These are phyloP conservation scores for Irpex sp. DNA, from an alignment of 1,284 basidiomycete species.

Conservation along the genomic window DNA sequence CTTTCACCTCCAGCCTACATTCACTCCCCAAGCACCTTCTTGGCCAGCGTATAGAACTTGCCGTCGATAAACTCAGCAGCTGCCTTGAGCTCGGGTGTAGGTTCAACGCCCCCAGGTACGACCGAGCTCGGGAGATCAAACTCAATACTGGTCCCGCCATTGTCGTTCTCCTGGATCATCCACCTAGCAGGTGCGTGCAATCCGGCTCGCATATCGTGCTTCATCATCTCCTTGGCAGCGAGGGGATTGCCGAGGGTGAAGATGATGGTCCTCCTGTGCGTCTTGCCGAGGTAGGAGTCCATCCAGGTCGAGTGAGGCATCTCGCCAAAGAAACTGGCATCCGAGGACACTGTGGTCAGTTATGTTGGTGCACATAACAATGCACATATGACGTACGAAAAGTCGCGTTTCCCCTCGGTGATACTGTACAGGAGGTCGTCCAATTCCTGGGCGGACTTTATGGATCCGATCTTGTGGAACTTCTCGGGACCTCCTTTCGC, in stretches of 20 bases:
- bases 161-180: conserved; percentile 39
- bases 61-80: background rate
- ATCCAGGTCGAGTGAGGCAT: conserved; percentile 39
- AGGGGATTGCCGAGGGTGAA: conserved; percentile 55
- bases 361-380: background rate
- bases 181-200: conserved; percentile 46
- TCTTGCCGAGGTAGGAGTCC: conserved; percentile 24
- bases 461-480: conserved; percentile 23
- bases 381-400: conserved; percentile 34
- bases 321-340: conserved; percentile 31
- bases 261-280: conserved; percentile 30
- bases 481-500: conserved; percentile 26
- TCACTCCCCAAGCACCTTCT: background rate
- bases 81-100: background rate
- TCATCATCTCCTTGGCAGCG: conserved; percentile 44
- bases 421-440: conserved; percentile 26
- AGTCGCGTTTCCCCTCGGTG: conserved; percentile 33
- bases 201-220: conserved; percentile 39
- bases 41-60: background rate
- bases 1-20: background rate
- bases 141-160: conserved; percentile 39
- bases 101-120: conserved; percentile 18
- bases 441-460: conserved; percentile 36
- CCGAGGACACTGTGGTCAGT: background rate
- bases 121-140: conserved; percentile 48